Evolutionary conservation across 768 basidiomycete genomes (phyloP).

Genomic region (Cystobasidium onofrii): DNA sequence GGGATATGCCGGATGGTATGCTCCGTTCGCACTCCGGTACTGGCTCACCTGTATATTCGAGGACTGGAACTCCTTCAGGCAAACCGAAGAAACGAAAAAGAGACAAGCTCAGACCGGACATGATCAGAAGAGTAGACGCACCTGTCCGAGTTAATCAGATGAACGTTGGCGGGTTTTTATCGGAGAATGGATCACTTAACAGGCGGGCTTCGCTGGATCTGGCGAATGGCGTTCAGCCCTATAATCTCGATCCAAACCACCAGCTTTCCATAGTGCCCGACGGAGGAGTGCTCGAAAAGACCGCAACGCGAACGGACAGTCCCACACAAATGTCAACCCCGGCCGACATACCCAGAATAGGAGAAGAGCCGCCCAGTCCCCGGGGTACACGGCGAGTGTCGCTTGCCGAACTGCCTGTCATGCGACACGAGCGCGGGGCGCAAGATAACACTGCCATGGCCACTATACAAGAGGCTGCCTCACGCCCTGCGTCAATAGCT

Average conservation of each 20-base stretch:
- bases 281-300: conserved; percentile 2
- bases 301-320: conserved; percentile 23
- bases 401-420: background rate
- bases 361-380: background rate
- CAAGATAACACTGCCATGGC: background rate
- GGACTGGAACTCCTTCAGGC: background rate
- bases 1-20: background rate
- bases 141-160: conserved; percentile 38
- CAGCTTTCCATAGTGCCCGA: background rate
- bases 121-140: conserved; percentile 57
- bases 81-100: conserved; percentile 34
- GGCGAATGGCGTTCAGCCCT: background rate
- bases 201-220: background rate
- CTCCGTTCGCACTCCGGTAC: background rate
- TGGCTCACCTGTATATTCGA: background rate
- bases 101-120: conserved; percentile 55
- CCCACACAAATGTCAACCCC: conserved; percentile 2
- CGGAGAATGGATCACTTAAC: background rate
- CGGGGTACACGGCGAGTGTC: background rate
- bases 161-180: conserved; percentile 37
- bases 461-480: background rate
- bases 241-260: background rate
- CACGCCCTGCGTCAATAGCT: background rate
- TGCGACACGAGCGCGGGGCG: background rate
- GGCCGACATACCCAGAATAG: background rate